Conservation (phyloP, 345 rosid species). For the Syzygium aromaticum region DNA sequence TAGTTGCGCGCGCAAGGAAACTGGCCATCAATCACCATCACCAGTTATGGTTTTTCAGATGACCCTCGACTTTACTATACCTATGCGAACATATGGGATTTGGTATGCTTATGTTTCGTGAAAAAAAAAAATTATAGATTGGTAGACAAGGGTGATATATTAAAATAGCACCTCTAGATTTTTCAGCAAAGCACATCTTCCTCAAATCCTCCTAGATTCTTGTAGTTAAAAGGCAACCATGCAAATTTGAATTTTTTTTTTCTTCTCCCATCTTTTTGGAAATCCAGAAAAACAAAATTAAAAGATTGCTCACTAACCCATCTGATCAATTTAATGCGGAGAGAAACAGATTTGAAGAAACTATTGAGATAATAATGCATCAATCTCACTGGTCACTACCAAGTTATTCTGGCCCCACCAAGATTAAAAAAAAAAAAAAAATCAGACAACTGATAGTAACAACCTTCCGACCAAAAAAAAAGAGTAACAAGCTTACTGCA, state of each 20-base stretch:
- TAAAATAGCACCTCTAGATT: neutral
- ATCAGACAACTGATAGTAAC: neutral
- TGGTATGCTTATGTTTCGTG: neutral
- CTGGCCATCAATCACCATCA: neutral
- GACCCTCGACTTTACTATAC: constrained; percentile 74
- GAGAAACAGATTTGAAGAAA: neutral
- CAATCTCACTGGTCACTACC: neutral
- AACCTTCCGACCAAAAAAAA: no score
- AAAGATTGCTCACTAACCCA: neutral
- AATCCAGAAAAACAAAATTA: neutral
- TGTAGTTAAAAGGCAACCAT: neutral
- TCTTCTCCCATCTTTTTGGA: neutral
- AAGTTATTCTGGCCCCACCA: neutral
- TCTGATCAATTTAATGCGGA: neutral
- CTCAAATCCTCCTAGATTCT: neutral
- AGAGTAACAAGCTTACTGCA: neutral
- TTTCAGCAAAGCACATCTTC: neutral
- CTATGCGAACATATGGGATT: constrained; percentile 91
- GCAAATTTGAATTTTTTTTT: neutral
- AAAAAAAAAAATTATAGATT: no score
- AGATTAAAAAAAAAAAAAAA: neutral
- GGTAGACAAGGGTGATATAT: no score
- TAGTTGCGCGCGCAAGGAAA: neutral
- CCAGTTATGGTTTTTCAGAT: no score
- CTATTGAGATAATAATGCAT: neutral